Evolutionary conservation across 768 basidiomycete species (phyloP).

Genomic region (Suillus paluster): DNA sequence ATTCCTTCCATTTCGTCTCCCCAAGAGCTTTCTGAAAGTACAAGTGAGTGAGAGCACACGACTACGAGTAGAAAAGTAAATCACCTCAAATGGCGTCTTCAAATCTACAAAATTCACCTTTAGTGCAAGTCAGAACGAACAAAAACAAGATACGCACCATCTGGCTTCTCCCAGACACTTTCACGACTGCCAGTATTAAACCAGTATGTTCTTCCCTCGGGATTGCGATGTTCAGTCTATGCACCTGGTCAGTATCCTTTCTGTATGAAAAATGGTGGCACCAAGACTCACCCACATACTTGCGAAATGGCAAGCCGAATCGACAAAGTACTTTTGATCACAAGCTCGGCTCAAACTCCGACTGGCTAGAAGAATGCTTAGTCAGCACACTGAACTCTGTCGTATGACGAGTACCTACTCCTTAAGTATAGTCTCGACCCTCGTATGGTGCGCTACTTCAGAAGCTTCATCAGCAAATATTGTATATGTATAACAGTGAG

Average conservation of each 20-base stretch:
- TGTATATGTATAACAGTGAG: too few relatives aligned
- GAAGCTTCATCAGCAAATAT: too few relatives aligned
- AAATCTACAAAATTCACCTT: conserved; percentile 53
- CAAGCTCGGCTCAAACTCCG: not conserved
- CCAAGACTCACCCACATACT: conserved; percentile 36
- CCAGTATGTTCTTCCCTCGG: conserved; percentile 98
- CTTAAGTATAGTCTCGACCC: too few relatives aligned
- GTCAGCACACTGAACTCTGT: not conserved
- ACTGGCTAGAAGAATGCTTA: not conserved
- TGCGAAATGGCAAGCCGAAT: conserved; percentile 7
- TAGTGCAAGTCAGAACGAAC: conserved; percentile 11
- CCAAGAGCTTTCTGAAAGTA: conserved; percentile 74
- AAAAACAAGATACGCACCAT: conserved; percentile 54
- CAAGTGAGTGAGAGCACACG: conserved; percentile 6
- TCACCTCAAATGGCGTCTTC: conserved; percentile 90
- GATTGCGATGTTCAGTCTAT: conserved; percentile 92
- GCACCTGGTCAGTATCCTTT: not conserved
- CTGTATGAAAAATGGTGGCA: conserved; percentile 4
- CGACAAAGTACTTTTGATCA: not conserved
- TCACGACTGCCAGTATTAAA: conserved; percentile 87
- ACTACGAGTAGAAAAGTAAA: conserved; percentile 19
- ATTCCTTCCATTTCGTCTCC: conserved; percentile 95
- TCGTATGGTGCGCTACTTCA: too few relatives aligned
- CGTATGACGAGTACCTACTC: too few relatives aligned
- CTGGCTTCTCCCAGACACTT: conserved; percentile 99